phyloP scores from a whole-genome alignment of 768 basidiomycete genomes.

The Dacryopinax primogenitus region DNA sequence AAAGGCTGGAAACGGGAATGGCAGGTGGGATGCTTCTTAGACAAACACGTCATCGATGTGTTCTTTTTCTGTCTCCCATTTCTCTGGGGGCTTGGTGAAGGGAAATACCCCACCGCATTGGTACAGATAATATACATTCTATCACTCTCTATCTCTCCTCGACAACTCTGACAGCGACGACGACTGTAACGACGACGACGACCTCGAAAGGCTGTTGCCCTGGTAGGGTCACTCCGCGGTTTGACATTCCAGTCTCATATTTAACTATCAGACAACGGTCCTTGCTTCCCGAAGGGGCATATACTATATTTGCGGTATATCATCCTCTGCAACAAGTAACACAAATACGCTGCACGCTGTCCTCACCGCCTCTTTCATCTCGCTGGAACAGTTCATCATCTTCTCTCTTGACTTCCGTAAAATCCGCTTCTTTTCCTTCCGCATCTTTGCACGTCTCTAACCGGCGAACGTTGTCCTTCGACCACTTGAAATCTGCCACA shows the following conservation, averaged over 20 bases:
- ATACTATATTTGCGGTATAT: neutral
- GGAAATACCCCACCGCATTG: neutral
- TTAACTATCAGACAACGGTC: neutral
- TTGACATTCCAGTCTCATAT: neutral
- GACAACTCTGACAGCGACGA: too few relatives aligned
- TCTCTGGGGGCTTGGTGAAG: neutral
- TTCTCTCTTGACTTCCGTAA: neutral
- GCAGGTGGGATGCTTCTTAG: neutral
- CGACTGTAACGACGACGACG: too few relatives aligned
- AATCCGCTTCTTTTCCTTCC: conserved; percentile 7
- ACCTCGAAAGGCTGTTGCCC: too few relatives aligned
- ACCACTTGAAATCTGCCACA: neutral
- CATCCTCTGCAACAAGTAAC: neutral
- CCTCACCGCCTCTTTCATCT: conserved; percentile 1
- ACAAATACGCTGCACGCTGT: neutral
- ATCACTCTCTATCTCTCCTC: neutral
- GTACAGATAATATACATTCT: too few relatives aligned
- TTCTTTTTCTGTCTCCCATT: neutral
- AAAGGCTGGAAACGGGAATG: neutral
- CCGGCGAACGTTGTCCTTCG: neutral
- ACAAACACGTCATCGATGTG: neutral
- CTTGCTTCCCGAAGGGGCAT: conserved; percentile 2
- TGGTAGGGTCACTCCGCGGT: neutral
- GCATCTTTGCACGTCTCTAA: neutral
- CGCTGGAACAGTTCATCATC: conserved; percentile 1